Conservation (phyloP, 176 grass and related monocot species). For the Ensete glaucum region DNA sequence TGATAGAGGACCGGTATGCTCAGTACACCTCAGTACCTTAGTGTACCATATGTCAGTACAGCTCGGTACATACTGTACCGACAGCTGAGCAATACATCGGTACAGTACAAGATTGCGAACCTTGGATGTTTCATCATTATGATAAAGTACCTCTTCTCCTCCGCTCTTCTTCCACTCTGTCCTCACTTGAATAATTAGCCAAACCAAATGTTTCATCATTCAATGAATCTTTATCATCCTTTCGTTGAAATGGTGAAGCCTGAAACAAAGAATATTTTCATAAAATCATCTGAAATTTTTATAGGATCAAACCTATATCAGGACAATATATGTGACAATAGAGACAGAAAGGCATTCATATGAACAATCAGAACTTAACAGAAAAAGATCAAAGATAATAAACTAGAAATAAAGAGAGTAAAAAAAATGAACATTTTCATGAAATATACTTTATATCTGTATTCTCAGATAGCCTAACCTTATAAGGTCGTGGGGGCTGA, state of each 20-base stretch:
- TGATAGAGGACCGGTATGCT: no score
- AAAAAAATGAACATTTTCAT: no score
- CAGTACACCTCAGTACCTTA: no score
- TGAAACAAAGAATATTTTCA: slow-evolving; percentile 17
- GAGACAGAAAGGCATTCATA: neutral
- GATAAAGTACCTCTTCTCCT: slow-evolving; percentile 60
- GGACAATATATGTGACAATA: neutral
- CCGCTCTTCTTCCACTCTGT: slow-evolving; percentile 83
- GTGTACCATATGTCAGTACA: no score
- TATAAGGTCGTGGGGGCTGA: slow-evolving; percentile 63
- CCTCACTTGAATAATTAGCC: slow-evolving; percentile 53
- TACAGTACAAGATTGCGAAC: no score
- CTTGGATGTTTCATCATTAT: slow-evolving; percentile 2
- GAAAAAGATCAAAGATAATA: neutral
- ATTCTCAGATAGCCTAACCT: no score
- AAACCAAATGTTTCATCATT: slow-evolving; percentile 95
- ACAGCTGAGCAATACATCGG: no score
- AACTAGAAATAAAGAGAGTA: no score
- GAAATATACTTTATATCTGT: no score
- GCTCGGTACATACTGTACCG: no score
- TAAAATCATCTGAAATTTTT: neutral
- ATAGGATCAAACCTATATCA: neutral
- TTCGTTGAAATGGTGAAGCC: slow-evolving; percentile 45
- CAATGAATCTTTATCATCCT: slow-evolving; percentile 46
- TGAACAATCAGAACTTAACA: neutral